Percentiles rank a stretch among this genome's conserved stretches.
These are phyloP conservation scores for Strombidium stylifer DNA, from an alignment of 73 alveolate species.

Conservation along the genomic window DNA sequence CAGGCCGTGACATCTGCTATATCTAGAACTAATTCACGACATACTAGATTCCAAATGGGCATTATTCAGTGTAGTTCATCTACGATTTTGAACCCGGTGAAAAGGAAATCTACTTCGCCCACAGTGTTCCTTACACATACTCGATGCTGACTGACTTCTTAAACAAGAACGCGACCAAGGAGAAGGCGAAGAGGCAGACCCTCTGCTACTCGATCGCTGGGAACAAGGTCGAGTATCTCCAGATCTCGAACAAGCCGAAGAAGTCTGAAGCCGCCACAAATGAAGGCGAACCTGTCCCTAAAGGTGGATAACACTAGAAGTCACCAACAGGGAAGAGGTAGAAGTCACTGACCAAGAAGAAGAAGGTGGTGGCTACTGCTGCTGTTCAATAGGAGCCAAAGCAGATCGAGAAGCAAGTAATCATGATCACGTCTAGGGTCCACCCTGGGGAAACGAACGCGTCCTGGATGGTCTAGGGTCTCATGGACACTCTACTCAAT, in stretches of 20 bases:
- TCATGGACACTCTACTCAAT: constrained; percentile 23
- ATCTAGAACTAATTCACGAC: constrained; percentile 5
- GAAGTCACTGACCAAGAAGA: no score
- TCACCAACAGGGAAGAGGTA: no score
- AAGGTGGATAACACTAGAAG: no score
- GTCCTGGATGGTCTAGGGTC: constrained; percentile 78
- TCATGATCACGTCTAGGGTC: constrained; percentile 27
- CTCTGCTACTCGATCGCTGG: constrained; percentile 79
- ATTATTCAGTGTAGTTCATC: no score
- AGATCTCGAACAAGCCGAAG: constrained; percentile 57
- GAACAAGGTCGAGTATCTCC: constrained; percentile 58
- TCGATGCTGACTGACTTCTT: constrained; percentile 57
- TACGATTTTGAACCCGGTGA: constrained; percentile 44
- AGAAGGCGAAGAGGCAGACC: constrained; percentile 43
- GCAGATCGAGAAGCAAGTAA: not conserved
- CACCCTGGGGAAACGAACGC: constrained; percentile 58
- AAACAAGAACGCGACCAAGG: not conserved
- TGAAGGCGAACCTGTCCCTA: no score
- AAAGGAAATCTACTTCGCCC: constrained; percentile 77
- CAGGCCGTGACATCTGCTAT: constrained; percentile 19
- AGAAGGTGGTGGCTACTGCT: no score
- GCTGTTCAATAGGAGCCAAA: no score
- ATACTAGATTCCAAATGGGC: constrained; percentile 5
- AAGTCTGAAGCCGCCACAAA: constrained; percentile 62
- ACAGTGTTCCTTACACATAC: constrained; percentile 79